These are phyloP conservation scores for Gossypium ekmanianum DNA, from an alignment of 345 rosid species.

Conservation along the genomic window DNA sequence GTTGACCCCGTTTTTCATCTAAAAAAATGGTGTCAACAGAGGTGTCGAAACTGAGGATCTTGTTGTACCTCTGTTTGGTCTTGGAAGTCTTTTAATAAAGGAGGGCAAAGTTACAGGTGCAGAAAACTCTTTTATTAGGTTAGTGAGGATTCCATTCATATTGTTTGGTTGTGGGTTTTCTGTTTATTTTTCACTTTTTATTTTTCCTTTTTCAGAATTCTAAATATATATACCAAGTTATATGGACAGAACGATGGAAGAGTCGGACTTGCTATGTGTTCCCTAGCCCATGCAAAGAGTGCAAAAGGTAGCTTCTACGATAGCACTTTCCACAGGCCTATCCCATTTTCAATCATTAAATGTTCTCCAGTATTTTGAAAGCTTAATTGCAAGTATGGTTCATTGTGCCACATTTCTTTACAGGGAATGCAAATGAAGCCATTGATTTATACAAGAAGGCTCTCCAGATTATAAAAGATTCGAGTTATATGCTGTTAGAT, in stretches of 20 bases:
- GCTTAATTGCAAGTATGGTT: slow-evolving; percentile 5
- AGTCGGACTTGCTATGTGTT: slow-evolving; percentile 77
- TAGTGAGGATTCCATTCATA: not conserved
- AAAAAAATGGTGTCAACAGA: no score
- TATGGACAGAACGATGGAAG: slow-evolving; percentile 76
- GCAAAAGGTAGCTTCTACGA: slow-evolving; percentile 49
- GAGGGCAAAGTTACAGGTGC: slow-evolving; percentile 68
- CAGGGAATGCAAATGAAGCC: slow-evolving; percentile 76
- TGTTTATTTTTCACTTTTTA: slow-evolving; percentile 18
- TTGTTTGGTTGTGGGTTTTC: slow-evolving; percentile 15
- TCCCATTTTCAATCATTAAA: not conserved
- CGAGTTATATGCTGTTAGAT: slow-evolving; percentile 56
- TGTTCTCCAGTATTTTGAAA: not conserved
- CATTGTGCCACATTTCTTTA: slow-evolving; percentile 7
- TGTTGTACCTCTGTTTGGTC: slow-evolving; percentile 59
- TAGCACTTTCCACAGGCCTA: not conserved
- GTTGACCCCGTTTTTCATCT: no score
- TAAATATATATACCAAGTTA: slow-evolving; percentile 53
- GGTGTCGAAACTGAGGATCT: slow-evolving; percentile 72
- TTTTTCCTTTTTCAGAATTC: slow-evolving; percentile 34
- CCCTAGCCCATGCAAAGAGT: slow-evolving; percentile 73
- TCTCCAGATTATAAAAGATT: slow-evolving; percentile 55
- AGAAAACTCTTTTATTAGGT: slow-evolving; percentile 63
- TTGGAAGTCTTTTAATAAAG: slow-evolving; percentile 70
- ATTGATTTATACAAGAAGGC: slow-evolving; percentile 61